Conservation (phyloP, 1,284 basidiomycete genomes). For the Veloporphyrellus conicus region DNA sequence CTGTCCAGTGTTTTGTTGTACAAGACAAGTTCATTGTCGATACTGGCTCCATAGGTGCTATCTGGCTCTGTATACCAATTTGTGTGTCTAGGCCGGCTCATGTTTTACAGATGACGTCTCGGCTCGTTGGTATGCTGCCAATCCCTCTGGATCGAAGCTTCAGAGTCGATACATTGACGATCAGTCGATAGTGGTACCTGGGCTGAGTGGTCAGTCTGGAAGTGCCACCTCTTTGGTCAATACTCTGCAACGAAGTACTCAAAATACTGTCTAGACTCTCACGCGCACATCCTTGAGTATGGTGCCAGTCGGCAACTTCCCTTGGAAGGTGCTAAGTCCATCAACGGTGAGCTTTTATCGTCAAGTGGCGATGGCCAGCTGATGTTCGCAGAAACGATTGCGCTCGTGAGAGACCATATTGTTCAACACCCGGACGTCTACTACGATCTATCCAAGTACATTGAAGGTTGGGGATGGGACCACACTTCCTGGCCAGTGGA, state of each 20-base stretch:
- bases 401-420: slow-evolving; percentile 64
- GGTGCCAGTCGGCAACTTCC: slow-evolving; percentile 62
- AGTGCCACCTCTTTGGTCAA: slow-evolving; percentile 10
- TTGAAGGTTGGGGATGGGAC: slow-evolving; percentile 89
- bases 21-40: slow-evolving; percentile 46
- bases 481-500: slow-evolving; percentile 72
- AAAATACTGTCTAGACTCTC: slow-evolving; percentile 57
- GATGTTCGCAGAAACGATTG: slow-evolving; percentile 52
- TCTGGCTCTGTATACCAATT: background rate
- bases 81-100: background rate
- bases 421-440: slow-evolving; percentile 51
- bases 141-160: slow-evolving; percentile 24
- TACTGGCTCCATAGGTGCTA: slow-evolving; percentile 54
- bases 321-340: slow-evolving; percentile 60
- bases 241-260: background rate
- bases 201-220: slow-evolving; percentile 58
- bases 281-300: slow-evolving; percentile 76
- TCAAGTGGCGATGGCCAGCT: background rate
- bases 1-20: slow-evolving; percentile 58
- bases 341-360: slow-evolving; percentile 42
- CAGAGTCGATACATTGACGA: slow-evolving; percentile 48
- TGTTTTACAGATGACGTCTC: slow-evolving; percentile 41
- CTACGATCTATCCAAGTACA: slow-evolving; percentile 55
- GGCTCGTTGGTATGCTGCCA: slow-evolving; percentile 36
- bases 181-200: slow-evolving; percentile 61